Evolutionary conservation across 352 stramenopile genomes (phyloP).

Genomic region (Plasmopara muralis): DNA sequence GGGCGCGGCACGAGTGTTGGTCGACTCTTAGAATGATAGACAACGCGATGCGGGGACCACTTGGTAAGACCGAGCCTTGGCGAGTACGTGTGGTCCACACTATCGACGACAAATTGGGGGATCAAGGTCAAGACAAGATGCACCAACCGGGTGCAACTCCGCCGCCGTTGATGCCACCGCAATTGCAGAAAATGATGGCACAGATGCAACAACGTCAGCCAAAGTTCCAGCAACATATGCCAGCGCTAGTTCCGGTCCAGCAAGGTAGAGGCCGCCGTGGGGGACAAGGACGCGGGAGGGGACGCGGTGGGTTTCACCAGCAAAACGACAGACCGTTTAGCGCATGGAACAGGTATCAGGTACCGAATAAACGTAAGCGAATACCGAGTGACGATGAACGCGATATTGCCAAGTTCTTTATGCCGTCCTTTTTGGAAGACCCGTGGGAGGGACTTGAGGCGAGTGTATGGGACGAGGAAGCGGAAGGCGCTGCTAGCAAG

Average conservation of each 20-base stretch:
- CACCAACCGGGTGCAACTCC: slow-evolving; percentile 6
- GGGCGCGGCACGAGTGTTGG: slow-evolving; percentile 7
- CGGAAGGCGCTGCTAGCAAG: background rate
- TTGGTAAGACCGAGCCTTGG: slow-evolving; percentile 3
- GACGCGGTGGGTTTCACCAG: slow-evolving; percentile 20
- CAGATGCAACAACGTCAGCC: slow-evolving; percentile 44
- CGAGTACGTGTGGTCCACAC: background rate
- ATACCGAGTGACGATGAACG: slow-evolving; percentile 34
- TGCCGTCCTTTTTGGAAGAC: slow-evolving; percentile 60
- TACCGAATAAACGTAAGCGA: slow-evolving; percentile 43
- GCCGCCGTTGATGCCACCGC: slow-evolving; percentile 29
- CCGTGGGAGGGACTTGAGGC: slow-evolving; percentile 44
- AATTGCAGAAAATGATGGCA: slow-evolving; percentile 48
- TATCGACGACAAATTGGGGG: background rate
- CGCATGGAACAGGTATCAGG: slow-evolving; percentile 4
- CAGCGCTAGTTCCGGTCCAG: slow-evolving; percentile 5
- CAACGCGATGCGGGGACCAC: slow-evolving; percentile 4
- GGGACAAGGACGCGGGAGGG: slow-evolving; percentile 15
- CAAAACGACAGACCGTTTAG: slow-evolving; percentile 17
- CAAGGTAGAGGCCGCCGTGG: slow-evolving; percentile 11
- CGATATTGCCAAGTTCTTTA: slow-evolving; percentile 48
- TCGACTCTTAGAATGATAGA: slow-evolving; percentile 1
- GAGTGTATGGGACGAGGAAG: background rate
- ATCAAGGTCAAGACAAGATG: slow-evolving; percentile 3
- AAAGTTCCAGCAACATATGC: slow-evolving; percentile 27